Evolutionary conservation across 805 yeast genomes (phyloP), one percentile per base, ranked within the genome.

Genomic region (Lipomyces japonicus): DNA sequence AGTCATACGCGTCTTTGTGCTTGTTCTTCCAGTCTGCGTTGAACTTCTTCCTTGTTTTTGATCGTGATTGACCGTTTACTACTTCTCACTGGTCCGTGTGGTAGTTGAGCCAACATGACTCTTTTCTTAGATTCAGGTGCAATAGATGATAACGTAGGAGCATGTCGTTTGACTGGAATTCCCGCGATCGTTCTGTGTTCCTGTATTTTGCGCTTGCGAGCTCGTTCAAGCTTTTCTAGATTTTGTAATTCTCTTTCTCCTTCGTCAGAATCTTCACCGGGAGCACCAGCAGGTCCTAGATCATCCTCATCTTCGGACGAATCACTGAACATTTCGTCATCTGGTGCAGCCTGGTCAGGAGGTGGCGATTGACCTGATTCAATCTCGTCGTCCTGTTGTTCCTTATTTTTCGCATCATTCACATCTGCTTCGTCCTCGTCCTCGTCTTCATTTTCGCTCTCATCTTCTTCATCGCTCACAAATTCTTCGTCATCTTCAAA

Each of bases 21-120:
- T 53, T 80, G 81, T 60, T 77, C 80, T 49, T 81, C 76, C 58
- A 91, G 70, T 59, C 82, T 81, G 63, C 85, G 80, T 35, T 84
- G 82, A 18, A 86, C 79, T n/a, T 81, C 86, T 56, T 86, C 72
- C 61, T 86, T 87, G 64, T 80, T 87, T 59, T 81, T 81, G 3
- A 86, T 76, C 0, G 95, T 93, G 0, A 95, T 76, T 7, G 79
- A 71, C 64, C 98, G 78, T 16, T 87, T 78, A 0, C 61, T 57
- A 12, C 61, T 26, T 23, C 63, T 45, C 2, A 44, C 45, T n/a
- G 31, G 6, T 12, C 28, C 22, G 19, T 9, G 28, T 6, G 19
- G 18, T 7, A 21, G 6, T 4, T 21, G 21, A 3, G 6, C 16
- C 28, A n/a, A 3, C 21, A 21, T 21, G 9, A 18, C 28, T 38